Conservation (phyloP, 2,329 filamentous ascomycete species). For the Trichoderma endophyticum region DNA sequence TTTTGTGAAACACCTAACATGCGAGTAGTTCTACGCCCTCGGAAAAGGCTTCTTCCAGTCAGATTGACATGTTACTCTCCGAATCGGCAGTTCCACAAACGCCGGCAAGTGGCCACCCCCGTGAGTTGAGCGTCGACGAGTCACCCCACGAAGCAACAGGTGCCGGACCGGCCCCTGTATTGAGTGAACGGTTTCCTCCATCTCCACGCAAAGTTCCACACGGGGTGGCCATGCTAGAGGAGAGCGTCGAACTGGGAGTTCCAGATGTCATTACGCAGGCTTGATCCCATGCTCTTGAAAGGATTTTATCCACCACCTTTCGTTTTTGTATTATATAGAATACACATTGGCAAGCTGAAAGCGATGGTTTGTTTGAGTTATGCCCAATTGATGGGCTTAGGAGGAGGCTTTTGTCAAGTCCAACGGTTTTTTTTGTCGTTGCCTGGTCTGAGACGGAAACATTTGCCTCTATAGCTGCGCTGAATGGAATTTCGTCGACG, state of each 20-base stretch:
- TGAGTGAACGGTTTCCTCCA: conserved; percentile 18
- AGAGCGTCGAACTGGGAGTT: conserved; percentile 47
- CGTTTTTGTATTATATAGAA: background rate
- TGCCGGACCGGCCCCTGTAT: background rate
- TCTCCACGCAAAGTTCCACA: conserved; percentile 45
- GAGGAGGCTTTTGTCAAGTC: background rate
- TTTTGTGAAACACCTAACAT: background rate
- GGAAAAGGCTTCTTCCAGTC: background rate
- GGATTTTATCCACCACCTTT: background rate
- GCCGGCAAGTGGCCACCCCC: background rate
- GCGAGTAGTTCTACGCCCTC: background rate
- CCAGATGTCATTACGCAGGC: conserved; percentile 40
- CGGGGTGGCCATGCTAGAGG: conserved; percentile 56
- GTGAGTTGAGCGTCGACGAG: conserved; percentile 4
- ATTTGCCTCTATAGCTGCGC: background rate
- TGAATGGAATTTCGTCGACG: background rate
- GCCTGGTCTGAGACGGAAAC: background rate
- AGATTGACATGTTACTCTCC: background rate
- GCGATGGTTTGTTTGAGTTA: conserved; percentile 7
- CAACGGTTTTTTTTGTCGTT: background rate
- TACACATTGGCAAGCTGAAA: background rate
- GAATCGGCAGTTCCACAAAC: background rate
- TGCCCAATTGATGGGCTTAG: background rate
- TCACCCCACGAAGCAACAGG: background rate
- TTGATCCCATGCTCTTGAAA: background rate